Percentiles rank a stretch among this genome's conserved stretches.
phyloP scores from a whole-genome alignment of 768 basidiomycete species.

The Flagelloscypha sp. region DNA sequence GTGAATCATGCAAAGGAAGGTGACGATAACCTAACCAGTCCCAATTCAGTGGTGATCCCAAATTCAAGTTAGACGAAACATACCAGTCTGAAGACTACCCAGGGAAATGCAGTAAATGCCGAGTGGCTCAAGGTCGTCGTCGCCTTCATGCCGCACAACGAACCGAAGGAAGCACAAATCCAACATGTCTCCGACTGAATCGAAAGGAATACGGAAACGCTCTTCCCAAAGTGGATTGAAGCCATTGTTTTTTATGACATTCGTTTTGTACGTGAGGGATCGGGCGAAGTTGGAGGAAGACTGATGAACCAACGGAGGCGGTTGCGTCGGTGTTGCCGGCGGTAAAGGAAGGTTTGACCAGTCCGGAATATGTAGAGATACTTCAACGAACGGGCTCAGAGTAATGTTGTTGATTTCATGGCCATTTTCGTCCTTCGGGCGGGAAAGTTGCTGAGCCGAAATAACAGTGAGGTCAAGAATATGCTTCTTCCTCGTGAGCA shows the following conservation, averaged over 20 bases:
- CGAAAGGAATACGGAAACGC: slow-evolving; percentile 41
- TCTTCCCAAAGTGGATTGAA: slow-evolving; percentile 68
- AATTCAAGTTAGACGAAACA: slow-evolving; percentile 13
- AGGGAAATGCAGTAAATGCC: slow-evolving; percentile 49
- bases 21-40: slow-evolving; percentile 47
- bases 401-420: slow-evolving; percentile 40
- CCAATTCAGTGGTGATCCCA: background rate
- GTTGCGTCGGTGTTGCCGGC: slow-evolving; percentile 12
- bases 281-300: slow-evolving; percentile 22
- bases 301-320: too few relatives aligned
- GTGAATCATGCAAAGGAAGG: slow-evolving; percentile 58
- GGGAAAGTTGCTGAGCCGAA: slow-evolving; percentile 65
- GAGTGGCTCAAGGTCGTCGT: slow-evolving; percentile 38
- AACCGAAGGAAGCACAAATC: slow-evolving; percentile 61
- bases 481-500: slow-evolving; percentile 34
- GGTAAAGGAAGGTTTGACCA: slow-evolving; percentile 31
- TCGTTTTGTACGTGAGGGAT: slow-evolving; percentile 36
- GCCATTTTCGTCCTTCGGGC: slow-evolving; percentile 42
- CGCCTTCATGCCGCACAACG: slow-evolving; percentile 44
- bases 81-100: slow-evolving; percentile 49
- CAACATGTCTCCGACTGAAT: slow-evolving; percentile 45
- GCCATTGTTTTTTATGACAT: slow-evolving; percentile 52
- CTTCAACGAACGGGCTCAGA: slow-evolving; percentile 55
- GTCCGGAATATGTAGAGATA: slow-evolving; percentile 49
- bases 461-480: slow-evolving; percentile 48